Percentiles rank a stretch among this genome's conserved stretches.
phyloP scores from a whole-genome alignment of 768 basidiomycete species.

The Leccinum ochraceum region DNA sequence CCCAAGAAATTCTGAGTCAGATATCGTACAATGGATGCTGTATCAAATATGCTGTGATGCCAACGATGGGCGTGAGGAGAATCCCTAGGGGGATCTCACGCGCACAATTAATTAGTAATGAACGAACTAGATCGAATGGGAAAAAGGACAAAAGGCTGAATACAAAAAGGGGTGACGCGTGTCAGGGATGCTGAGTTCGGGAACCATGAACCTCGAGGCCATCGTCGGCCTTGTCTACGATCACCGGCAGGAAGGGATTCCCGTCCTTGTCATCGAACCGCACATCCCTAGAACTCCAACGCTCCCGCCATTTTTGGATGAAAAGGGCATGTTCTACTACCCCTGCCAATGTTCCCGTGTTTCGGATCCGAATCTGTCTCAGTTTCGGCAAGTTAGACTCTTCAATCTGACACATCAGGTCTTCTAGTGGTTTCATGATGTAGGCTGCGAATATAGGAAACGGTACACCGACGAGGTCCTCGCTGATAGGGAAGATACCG shows the following conservation, averaged over 20 bases:
- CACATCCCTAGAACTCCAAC: constrained; percentile 30
- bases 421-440: constrained; percentile 43
- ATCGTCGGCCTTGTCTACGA: background rate
- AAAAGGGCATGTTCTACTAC: constrained; percentile 30
- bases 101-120: background rate
- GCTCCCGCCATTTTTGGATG: constrained; percentile 31
- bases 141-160: background rate
- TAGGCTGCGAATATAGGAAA: constrained; percentile 38
- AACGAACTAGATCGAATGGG: background rate
- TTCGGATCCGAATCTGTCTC: constrained; percentile 40
- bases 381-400: constrained; percentile 36
- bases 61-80: background rate
- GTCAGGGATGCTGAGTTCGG: background rate
- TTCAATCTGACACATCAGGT: constrained; percentile 40
- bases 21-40: constrained; percentile 3
- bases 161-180: background rate
- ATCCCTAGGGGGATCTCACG: background rate
- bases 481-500: constrained; percentile 44
- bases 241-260: constrained; percentile 18
- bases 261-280: constrained; percentile 37
- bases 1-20: constrained; percentile 1
- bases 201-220: background rate
- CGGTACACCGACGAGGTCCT: constrained; percentile 39
- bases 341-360: constrained; percentile 40
- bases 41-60: background rate